phyloP scores from a whole-genome alignment of 176 grass and related monocot genomes.

The Cenchrus purpureus region DNA sequence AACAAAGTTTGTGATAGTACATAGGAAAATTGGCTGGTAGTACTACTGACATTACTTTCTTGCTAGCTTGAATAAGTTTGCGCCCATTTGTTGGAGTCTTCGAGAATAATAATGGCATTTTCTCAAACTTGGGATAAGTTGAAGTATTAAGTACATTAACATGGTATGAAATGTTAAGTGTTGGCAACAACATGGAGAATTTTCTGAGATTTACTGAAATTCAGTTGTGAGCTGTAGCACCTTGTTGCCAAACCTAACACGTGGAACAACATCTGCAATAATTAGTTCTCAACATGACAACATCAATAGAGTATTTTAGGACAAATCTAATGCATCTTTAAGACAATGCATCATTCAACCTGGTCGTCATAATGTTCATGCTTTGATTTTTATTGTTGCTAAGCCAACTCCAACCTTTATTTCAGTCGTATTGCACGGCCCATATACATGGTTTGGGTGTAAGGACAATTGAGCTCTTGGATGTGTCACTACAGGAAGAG shows the following conservation, averaged over 20 bases:
- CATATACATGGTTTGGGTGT: not conserved
- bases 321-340: not conserved
- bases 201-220: not conserved
- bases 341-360: not conserved
- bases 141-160: not conserved
- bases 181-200: not conserved
- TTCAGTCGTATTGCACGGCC: not conserved
- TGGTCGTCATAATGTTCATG: not conserved
- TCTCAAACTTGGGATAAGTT: too few relatives aligned
- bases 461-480: not conserved
- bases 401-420: not conserved
- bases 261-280: not conserved
- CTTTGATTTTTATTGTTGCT: not conserved
- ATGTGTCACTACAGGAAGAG: conserved; percentile 6
- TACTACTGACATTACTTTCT: not conserved
- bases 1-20: too few relatives aligned
- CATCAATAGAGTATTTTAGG: not conserved
- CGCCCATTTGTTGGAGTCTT: not conserved
- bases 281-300: not conserved
- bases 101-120: not conserved
- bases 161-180: not conserved
- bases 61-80: not conserved
- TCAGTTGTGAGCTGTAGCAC: not conserved
- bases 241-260: not conserved
- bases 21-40: not conserved